Conservation (phyloP, 495 filamentous ascomycete species). For the Rhizodiscina lignyota region DNA sequence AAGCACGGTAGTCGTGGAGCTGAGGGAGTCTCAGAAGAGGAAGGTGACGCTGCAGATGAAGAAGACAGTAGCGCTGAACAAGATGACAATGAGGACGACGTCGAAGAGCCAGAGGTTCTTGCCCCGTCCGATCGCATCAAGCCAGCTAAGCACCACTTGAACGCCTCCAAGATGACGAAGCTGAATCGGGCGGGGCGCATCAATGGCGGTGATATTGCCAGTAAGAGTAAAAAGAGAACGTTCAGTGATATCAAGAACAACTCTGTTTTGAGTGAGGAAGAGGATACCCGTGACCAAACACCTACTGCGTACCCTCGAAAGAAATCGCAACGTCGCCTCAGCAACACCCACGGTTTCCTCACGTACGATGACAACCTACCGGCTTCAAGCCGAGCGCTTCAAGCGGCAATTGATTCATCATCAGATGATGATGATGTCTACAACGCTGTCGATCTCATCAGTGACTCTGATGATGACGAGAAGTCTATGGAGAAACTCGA, state of each 20-base stretch:
- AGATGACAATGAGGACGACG: constrained; percentile 29
- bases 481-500: constrained; percentile 54
- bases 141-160: constrained; percentile 6
- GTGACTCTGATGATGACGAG: constrained; percentile 62
- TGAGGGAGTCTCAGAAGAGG: too few species aligned
- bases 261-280: too few species aligned
- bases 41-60: constrained; percentile 9
- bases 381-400: too few species aligned
- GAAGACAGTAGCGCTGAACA: constrained; percentile 18
- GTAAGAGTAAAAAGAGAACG: too few species aligned
- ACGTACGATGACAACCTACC: constrained; percentile 3
- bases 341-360: constrained; percentile 11
- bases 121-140: constrained; percentile 31
- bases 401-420: neutral
- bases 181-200: constrained; percentile 11
- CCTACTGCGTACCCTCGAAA: constrained; percentile 2
- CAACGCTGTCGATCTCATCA: constrained; percentile 60
- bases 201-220: too few species aligned
- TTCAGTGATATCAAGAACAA: too few species aligned
- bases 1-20: too few species aligned
- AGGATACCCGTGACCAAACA: too few species aligned
- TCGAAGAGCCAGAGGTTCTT: constrained; percentile 29
- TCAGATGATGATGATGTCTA: constrained; percentile 19
- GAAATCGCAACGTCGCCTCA: constrained; percentile 13
- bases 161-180: constrained; percentile 4